A percentile compares a stretch with the other conserved stretches of the same genome.
phyloP scores from a whole-genome alignment of 2,329 filamentous ascomycete genomes.

The Colletotrichum acutatum region DNA sequence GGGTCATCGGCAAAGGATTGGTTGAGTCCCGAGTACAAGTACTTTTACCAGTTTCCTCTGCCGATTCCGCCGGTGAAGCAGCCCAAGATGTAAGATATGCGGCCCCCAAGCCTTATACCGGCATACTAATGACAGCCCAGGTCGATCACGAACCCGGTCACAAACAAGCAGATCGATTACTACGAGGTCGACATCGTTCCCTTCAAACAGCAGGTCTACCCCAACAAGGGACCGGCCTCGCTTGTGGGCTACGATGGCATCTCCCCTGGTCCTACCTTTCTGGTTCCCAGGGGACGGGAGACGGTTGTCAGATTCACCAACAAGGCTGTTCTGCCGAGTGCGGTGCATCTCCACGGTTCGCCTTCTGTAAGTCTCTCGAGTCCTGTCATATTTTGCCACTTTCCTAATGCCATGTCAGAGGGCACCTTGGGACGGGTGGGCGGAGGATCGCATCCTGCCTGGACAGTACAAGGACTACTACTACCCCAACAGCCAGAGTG shows the following conservation, averaged over 20 bases:
- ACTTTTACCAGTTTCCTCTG: slow-evolving; percentile 52
- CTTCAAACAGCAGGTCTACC: slow-evolving; percentile 50
- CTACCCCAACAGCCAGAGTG: slow-evolving; percentile 66
- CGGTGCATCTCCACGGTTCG: slow-evolving; percentile 66
- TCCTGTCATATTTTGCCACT: neutral
- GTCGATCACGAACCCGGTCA: slow-evolving; percentile 39
- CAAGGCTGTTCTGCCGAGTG: slow-evolving; percentile 53
- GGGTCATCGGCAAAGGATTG: slow-evolving; percentile 35
- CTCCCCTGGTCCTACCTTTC: slow-evolving; percentile 63
- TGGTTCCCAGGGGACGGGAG: slow-evolving; percentile 59
- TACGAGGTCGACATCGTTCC: slow-evolving; percentile 48
- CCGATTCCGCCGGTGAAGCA: slow-evolving; percentile 57
- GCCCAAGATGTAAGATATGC: slow-evolving; percentile 48
- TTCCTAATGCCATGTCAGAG: slow-evolving; percentile 38
- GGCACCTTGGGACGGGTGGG: slow-evolving; percentile 60
- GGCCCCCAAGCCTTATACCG: neutral
- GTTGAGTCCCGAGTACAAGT: slow-evolving; percentile 48
- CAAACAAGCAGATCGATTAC: slow-evolving; percentile 44
- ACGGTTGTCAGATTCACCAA: slow-evolving; percentile 66
- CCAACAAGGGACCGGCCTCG: slow-evolving; percentile 44
- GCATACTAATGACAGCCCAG: neutral
- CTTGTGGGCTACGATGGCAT: slow-evolving; percentile 64
- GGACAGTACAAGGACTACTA: slow-evolving; percentile 72
- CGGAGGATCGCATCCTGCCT: slow-evolving; percentile 59
- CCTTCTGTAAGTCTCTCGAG: slow-evolving; percentile 45